A percentile compares a stretch with the other conserved stretches of the same genome.
These are phyloP conservation scores for Cryphonectria parasitica DNA, from an alignment of 2,329 filamentous ascomycete genomes.

Conservation along the genomic window DNA sequence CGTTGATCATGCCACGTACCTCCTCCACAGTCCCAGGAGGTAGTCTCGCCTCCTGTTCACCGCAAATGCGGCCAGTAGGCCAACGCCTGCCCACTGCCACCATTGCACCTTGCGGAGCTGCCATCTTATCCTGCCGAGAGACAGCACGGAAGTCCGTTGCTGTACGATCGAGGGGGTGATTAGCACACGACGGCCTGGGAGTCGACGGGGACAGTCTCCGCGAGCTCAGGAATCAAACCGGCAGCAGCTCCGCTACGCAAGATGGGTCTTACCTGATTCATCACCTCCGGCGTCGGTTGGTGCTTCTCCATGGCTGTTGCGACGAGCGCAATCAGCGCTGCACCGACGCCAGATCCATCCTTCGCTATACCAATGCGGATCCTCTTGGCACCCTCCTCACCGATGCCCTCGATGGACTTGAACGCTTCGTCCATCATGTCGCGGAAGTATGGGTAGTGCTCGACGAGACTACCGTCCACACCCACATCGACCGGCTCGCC, in stretches of 20 bases:
- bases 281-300: slow-evolving; percentile 25
- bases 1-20: slow-evolving; percentile 18
- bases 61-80: slow-evolving; percentile 21
- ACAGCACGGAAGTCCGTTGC: slow-evolving; percentile 25
- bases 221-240: neutral
- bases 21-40: slow-evolving; percentile 26
- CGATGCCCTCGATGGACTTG: slow-evolving; percentile 75
- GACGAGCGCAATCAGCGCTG: slow-evolving; percentile 90
- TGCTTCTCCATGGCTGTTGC: slow-evolving; percentile 69
- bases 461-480: slow-evolving; percentile 91
- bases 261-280: slow-evolving; percentile 27
- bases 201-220: neutral
- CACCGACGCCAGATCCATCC: slow-evolving; percentile 94
- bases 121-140: slow-evolving; percentile 25
- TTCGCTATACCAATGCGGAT: slow-evolving; percentile 96
- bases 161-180: slow-evolving; percentile 12
- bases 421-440: slow-evolving; percentile 86
- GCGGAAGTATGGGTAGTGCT: slow-evolving; percentile 94
- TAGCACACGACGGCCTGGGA: slow-evolving; percentile 6
- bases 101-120: slow-evolving; percentile 26
- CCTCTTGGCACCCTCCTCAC: slow-evolving; percentile 76
- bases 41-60: slow-evolving; percentile 23
- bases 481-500: slow-evolving; percentile 84
- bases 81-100: slow-evolving; percentile 30
- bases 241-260: neutral